Percentiles rank a stretch among this genome's conserved stretches.
Conservation (phyloP, 2,329 filamentous ascomycete genomes). For the Clarireedia monteithiana region DNA sequence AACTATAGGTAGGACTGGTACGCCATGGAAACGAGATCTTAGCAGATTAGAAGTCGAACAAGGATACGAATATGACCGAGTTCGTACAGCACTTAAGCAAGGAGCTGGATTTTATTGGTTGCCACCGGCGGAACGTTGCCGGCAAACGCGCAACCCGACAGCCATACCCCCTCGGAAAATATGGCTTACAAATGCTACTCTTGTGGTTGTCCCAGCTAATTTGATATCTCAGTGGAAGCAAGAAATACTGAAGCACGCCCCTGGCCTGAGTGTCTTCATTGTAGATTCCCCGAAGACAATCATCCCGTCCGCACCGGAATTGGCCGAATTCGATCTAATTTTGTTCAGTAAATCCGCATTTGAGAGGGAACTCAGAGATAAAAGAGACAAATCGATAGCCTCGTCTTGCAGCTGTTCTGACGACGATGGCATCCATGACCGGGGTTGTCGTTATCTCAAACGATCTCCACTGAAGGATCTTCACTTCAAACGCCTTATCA, state of each 20-base stretch:
- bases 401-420: not conserved
- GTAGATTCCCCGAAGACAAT: constrained; percentile 43
- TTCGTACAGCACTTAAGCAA: constrained; percentile 41
- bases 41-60: constrained; percentile 30
- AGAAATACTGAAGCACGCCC: constrained; percentile 73
- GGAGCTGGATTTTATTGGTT: constrained; percentile 54
- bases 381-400: constrained; percentile 23
- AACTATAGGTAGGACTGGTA: constrained; percentile 53
- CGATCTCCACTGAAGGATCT: constrained; percentile 59
- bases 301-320: constrained; percentile 48
- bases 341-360: constrained; percentile 70
- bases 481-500: constrained; percentile 81
- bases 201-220: constrained; percentile 78
- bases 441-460: constrained; percentile 36
- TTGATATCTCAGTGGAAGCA: constrained; percentile 75
- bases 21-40: constrained; percentile 65
- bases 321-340: constrained; percentile 66
- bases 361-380: constrained; percentile 54
- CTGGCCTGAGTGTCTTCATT: constrained; percentile 55
- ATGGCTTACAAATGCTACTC: constrained; percentile 58
- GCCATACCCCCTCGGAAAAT: constrained; percentile 41
- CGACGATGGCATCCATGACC: constrained; percentile 20
- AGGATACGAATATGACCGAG: not conserved
- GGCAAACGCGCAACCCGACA: constrained; percentile 32
- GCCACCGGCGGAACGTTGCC: constrained; percentile 35